Evolutionary conservation across 768 basidiomycete genomes (phyloP).

Genomic region (Nidularia pulvinata): DNA sequence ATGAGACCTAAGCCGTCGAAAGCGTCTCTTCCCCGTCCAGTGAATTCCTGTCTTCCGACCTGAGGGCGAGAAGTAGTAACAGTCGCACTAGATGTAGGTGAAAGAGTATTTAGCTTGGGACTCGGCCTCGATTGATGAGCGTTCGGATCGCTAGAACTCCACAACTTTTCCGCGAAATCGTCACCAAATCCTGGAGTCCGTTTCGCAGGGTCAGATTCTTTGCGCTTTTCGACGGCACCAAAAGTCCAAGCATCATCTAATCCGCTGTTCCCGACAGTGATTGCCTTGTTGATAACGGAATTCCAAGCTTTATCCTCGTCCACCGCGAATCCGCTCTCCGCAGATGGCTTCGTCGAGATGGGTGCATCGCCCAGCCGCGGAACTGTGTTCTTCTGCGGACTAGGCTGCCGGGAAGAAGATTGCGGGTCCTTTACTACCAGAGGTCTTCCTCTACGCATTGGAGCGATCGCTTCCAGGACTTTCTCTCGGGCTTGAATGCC

Average conservation of each 20-base stretch:
- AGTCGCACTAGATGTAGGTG: conserved; percentile 11
- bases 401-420: conserved; percentile 27
- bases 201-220: conserved; percentile 12
- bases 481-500: conserved; percentile 75
- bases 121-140: conserved; percentile 12
- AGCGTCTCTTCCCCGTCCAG: conserved; percentile 57
- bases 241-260: conserved; percentile 40
- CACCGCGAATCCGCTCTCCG: conserved; percentile 29
- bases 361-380: background rate
- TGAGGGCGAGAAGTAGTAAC: conserved; percentile 5
- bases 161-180: conserved; percentile 58
- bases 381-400: conserved; percentile 22
- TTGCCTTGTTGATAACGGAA: conserved; percentile 16
- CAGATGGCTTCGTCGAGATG: conserved; percentile 20
- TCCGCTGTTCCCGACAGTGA: conserved; percentile 4
- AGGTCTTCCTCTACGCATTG: conserved; percentile 76
- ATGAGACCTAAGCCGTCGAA: conserved; percentile 74
- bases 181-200: conserved; percentile 59
- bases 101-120: conserved; percentile 13
- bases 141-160: conserved; percentile 46
- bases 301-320: conserved; percentile 54
- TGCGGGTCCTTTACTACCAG: conserved; percentile 22
- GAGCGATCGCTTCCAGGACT: conserved; percentile 78
- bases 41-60: background rate
- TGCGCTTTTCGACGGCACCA: conserved; percentile 16